Base-by-base conservation (phyloP, 768 basidiomycete genomes). In the Collybia nuda region DNA sequence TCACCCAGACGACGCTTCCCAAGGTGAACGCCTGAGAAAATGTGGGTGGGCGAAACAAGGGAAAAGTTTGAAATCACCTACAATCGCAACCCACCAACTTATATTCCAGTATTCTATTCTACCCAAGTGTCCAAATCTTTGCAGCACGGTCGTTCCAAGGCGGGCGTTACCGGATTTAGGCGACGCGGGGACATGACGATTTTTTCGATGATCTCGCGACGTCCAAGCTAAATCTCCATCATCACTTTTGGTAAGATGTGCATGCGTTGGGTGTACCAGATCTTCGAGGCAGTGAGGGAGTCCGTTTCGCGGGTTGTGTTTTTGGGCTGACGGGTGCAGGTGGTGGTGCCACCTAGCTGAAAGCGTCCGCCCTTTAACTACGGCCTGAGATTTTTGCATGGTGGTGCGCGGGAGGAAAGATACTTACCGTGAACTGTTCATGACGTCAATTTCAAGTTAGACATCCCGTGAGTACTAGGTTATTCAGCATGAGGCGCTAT, bases 1-100 rank as follows among this genome's bases (percentile, higher is more conserved):
- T 63, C 11, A 82, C 77, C 81, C 82, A 77, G 6, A 77, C 70
- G 8, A 74, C 62, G 42, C 70, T 74, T 26, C 79, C 77, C 15
- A 71, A 49, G 0, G 72, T 74, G 54, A 77, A 77, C 3, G 60
- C 54, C 73, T 72, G 23, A 4, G 17, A 28, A 40, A 15, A 36
- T 26, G 14, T 42, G 1, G 36, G 17, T 18, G 29, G 5, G 2
- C 22, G 9, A 29, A 7, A 26, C 19, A 35, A 32, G 42, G 23
- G 23, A 3, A 23, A 2, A 23, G 19, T 6, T 29, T 22, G 35
- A 36, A 8, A 48, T 14, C 8, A 62, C 70, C 46, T 50, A 68
- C 71, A 35, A 69, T 60, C 7, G 74, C 69, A 9, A 74, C 67
- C 73, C 71, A 73, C 74, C 74, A 75, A 51, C 71, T 72, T 40